A percentile compares a stretch with the other conserved stretches of the same genome.
phyloP scores from a whole-genome alignment of 2,329 filamentous ascomycete species.

The Apiospora marii region DNA sequence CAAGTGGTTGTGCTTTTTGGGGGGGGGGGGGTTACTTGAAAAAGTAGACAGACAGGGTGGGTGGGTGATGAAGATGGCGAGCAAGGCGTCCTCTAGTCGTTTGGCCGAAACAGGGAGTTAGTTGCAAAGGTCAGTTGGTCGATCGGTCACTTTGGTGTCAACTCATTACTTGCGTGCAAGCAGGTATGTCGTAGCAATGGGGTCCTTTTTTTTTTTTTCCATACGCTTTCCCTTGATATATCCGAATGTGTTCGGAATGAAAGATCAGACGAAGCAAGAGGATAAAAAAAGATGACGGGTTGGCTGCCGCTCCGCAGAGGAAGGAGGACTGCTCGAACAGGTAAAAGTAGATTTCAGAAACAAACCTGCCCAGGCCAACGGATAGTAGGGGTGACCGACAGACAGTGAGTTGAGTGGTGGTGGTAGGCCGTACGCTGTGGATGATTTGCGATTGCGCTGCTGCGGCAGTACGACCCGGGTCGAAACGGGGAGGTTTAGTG shows the following conservation, averaged over 20 bases:
- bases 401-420: constrained; percentile 2
- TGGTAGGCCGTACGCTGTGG: background rate
- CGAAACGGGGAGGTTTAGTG: constrained; percentile 16
- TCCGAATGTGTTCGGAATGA: constrained; percentile 7
- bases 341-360: constrained; percentile 20
- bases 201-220: background rate
- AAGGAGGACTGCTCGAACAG: background rate
- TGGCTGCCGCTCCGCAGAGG: background rate
- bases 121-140: background rate
- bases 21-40: constrained; percentile 10
- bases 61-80: constrained; percentile 19
- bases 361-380: constrained; percentile 6
- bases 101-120: constrained; percentile 11
- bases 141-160: background rate
- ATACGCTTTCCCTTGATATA: background rate
- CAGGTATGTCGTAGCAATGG: too few relatives aligned
- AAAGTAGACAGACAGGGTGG: constrained; percentile 5
- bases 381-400: constrained; percentile 1
- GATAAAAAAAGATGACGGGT: constrained; percentile 4
- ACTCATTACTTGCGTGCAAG: background rate
- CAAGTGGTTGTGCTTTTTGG: constrained; percentile 1
- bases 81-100: constrained; percentile 15
- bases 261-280: constrained; percentile 17
- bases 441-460: constrained; percentile 19
- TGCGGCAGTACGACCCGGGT: constrained; percentile 15